A percentile compares a stretch with the other conserved stretches of the same genome.
phyloP scores from a whole-genome alignment of 2,329 filamentous ascomycete species.

The Teratosphaeria viscida region DNA sequence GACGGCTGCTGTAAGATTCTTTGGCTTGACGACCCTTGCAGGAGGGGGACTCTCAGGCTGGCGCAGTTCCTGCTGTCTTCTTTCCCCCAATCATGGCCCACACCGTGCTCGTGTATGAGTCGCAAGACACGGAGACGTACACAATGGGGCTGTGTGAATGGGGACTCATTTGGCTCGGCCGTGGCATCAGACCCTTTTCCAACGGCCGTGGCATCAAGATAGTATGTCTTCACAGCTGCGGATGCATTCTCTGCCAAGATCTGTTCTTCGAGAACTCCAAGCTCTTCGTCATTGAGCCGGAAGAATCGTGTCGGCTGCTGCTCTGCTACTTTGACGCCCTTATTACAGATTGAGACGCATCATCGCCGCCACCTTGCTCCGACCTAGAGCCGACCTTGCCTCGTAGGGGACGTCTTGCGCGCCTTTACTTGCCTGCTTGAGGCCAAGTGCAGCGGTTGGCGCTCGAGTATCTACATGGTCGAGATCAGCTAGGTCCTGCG shows the following conservation, averaged over 20 bases:
- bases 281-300: neutral
- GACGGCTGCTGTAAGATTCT: neutral
- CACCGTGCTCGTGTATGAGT: neutral
- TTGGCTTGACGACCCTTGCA: neutral
- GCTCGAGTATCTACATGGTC: neutral
- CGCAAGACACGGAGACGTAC: neutral
- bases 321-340: neutral
- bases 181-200: neutral
- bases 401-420: neutral
- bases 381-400: neutral
- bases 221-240: neutral
- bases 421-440: neutral
- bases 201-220: neutral
- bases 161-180: neutral
- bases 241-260: neutral
- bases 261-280: neutral
- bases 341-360: neutral
- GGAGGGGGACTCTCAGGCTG: neutral
- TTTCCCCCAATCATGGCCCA: neutral
- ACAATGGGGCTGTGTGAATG: neutral
- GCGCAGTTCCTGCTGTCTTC: neutral
- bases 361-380: neutral
- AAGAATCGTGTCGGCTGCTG: neutral
- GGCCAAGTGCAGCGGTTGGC: neutral
- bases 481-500: neutral